Evolutionary conservation across 2,329 filamentous ascomycete genomes (phyloP), one percentile per base, ranked within the genome.

Genomic region (Domatiomyces catenatus): DNA sequence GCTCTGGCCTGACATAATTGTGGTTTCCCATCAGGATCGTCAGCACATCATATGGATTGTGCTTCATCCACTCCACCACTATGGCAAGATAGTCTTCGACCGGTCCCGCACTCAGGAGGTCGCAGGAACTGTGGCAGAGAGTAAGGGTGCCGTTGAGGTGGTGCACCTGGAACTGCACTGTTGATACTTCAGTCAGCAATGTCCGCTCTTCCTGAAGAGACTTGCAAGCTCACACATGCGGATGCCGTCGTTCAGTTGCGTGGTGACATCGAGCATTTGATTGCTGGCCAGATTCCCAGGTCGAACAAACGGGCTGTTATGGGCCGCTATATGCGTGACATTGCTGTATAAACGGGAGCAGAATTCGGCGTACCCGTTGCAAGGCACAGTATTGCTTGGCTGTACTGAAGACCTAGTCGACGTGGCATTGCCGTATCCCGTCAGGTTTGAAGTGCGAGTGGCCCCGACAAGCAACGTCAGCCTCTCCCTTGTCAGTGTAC

Each of bases 1-100:
- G 74, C 3, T 65, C 67, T 1, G 83, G 71, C 3, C 71, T 69
- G n/a, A 81, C 80, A 63, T 83, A 84, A 67, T 88, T 84, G 60
- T 78, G 81, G 65, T 95, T 95, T 51, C 82, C 87, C 48, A 95
- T 80, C 17, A 95, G 72, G 56, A 95, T 81, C 1, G 86, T 89
- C 22, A 95, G 77, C 1, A 95, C 84, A 57, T 95, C 89, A 68
- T 86, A 90, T 0, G 87, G 88, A 59, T 95, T 80, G 0, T 63
- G 59, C 5, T 75, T 73, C 2, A 95, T 79, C 89, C 89, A 95
- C 44, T 71, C 64, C 36, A 73, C 73, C 10, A 94, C 83, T 0
- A 71, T 73, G 5, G 71, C 71, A 32, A 95, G 78, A 70, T 86
- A 92, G 44, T 77, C 70, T 49, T 82, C 79, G 48, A 92, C 83